These are phyloP conservation scores for Neofusicoccum sp. DNA, from an alignment of 2,329 filamentous ascomycete species.

Conservation along the genomic window DNA sequence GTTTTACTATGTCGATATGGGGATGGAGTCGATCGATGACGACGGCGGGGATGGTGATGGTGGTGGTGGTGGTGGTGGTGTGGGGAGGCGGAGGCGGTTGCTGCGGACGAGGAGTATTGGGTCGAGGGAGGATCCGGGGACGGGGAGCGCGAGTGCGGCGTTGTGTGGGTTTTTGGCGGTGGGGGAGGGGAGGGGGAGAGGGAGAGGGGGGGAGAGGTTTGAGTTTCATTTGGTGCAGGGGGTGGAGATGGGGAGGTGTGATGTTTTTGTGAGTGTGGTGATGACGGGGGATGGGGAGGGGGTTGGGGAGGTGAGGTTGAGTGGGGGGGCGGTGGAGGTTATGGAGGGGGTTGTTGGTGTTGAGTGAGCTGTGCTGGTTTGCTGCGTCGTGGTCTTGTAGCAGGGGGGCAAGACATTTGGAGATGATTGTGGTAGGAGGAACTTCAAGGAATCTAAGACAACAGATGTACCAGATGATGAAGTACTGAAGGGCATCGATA, in stretches of 20 bases:
- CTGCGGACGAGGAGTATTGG: constrained; percentile 65
- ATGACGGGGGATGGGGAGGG: constrained; percentile 40
- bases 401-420: no score
- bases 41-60: no score
- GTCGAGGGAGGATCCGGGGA: constrained; percentile 53
- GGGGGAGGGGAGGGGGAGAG: constrained; percentile 34
- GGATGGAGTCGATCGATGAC: constrained; percentile 6
- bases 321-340: constrained; percentile 47
- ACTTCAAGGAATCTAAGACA: no score
- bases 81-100: not conserved
- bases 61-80: not conserved
- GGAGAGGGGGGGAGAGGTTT: not conserved
- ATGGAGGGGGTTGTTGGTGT: constrained; percentile 36
- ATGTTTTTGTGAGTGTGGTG: constrained; percentile 50
- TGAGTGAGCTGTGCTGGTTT: constrained; percentile 19
- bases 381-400: no score
- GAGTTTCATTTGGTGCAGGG: constrained; percentile 42
- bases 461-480: no score
- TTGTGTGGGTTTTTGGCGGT: constrained; percentile 48
- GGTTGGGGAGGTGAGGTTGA: constrained; percentile 46
- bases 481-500: no score
- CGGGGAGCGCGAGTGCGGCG: constrained; percentile 54
- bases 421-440: no score
- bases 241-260: constrained; percentile 55
- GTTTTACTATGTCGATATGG: constrained; percentile 62